phyloP scores from a whole-genome alignment of 140 eudicot genomes.

The Cichorium intybus region DNA sequence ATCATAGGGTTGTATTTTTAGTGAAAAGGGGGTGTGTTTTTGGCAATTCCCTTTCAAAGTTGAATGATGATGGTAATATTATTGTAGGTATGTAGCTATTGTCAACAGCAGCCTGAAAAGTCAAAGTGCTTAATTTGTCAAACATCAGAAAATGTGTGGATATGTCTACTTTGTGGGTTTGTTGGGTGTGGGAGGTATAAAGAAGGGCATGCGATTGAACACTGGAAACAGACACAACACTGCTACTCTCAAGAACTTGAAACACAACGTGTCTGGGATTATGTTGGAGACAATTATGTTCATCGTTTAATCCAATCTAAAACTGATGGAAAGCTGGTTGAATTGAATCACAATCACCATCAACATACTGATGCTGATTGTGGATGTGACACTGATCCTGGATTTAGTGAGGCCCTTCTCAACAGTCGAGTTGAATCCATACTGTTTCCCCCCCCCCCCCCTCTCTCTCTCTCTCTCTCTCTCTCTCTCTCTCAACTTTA shows the following conservation, averaged over 20 bases:
- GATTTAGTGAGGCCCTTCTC: slow-evolving; percentile 53
- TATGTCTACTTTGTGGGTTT: slow-evolving; percentile 89
- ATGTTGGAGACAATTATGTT: slow-evolving; percentile 90
- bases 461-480: neutral
- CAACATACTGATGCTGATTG: slow-evolving; percentile 40
- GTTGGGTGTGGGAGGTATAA: slow-evolving; percentile 96
- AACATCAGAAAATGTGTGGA: slow-evolving; percentile 93
- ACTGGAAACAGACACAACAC: slow-evolving; percentile 96
- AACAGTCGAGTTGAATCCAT: slow-evolving; percentile 85
- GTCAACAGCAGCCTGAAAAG: slow-evolving; percentile 97
- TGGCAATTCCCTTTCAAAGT: slow-evolving; percentile 3
- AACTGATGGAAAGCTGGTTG: slow-evolving; percentile 94
- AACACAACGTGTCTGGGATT: slow-evolving; percentile 95
- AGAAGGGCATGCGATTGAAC: slow-evolving; percentile 79
- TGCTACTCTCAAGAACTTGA: slow-evolving; percentile 96
- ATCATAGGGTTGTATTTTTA: too few relatives aligned
- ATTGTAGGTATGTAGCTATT: slow-evolving; percentile 84
- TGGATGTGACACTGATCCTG: slow-evolving; percentile 56
- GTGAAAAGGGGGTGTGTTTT: too few relatives aligned
- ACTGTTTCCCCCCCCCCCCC: neutral
- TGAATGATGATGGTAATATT: slow-evolving; percentile 4
- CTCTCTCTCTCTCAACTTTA: neutral
- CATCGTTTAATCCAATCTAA: slow-evolving; percentile 92
- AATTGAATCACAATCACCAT: slow-evolving; percentile 71
- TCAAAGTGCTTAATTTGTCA: slow-evolving; percentile 87